phyloP scores from a whole-genome alignment of 345 rosid species.

The Eucalyptus urophylla region DNA sequence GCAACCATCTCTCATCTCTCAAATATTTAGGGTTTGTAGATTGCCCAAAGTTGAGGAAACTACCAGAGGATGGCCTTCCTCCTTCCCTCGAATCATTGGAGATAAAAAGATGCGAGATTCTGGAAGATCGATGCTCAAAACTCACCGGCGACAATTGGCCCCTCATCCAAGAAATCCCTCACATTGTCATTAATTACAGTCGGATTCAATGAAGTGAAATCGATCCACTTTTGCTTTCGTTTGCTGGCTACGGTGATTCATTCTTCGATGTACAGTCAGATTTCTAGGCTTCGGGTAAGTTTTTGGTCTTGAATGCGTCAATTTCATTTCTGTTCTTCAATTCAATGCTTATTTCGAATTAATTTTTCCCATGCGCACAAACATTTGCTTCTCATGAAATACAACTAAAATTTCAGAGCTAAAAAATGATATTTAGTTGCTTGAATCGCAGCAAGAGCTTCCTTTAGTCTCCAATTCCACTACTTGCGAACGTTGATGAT shows the following conservation, averaged over 20 bases:
- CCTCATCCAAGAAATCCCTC: too few relatives aligned
- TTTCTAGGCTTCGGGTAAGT: background rate
- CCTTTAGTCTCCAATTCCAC: background rate
- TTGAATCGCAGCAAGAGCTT: background rate
- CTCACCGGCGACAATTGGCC: too few relatives aligned
- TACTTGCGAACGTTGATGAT: background rate
- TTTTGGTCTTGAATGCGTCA: background rate
- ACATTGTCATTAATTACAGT: accelerated
- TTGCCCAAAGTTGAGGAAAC: too few relatives aligned
- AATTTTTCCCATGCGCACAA: background rate
- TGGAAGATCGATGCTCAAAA: too few relatives aligned
- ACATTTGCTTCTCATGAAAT: too few relatives aligned
- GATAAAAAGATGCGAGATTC: too few relatives aligned
- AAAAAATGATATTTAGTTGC: background rate
- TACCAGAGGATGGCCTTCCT: too few relatives aligned
- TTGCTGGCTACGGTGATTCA: accelerated
- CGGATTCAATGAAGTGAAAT: background rate
- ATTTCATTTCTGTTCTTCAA: background rate
- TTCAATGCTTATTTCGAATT: background rate
- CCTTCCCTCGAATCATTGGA: too few relatives aligned
- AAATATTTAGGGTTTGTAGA: accelerated
- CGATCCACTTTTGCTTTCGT: background rate
- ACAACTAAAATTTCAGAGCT: too few relatives aligned
- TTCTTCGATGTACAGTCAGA: background rate
- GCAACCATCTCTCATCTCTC: too few relatives aligned